These are phyloP conservation scores for Ceratocystis ficicola DNA, from an alignment of 2,329 filamentous ascomycete species.

Conservation along the genomic window DNA sequence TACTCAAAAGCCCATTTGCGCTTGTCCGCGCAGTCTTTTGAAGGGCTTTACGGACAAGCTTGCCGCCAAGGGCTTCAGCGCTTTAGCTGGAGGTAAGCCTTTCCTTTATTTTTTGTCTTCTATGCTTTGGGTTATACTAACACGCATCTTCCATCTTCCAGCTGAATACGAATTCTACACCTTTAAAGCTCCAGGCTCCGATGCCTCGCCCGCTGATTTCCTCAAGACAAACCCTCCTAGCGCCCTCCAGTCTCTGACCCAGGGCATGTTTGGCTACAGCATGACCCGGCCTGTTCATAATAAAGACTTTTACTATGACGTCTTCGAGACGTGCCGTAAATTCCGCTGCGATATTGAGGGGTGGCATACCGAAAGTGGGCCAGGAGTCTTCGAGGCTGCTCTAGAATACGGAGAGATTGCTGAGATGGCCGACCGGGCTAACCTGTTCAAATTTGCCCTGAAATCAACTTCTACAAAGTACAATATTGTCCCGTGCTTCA, in stretches of 20 bases:
- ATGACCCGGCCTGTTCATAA: conserved; percentile 78
- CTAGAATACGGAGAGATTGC: conserved; percentile 80
- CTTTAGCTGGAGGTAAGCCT: conserved; percentile 74
- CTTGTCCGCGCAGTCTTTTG: conserved; percentile 67
- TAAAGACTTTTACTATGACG: conserved; percentile 80
- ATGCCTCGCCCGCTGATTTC: conserved; percentile 59
- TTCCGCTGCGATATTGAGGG: conserved; percentile 79
- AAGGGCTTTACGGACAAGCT: conserved; percentile 56
- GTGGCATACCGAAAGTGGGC: conserved; percentile 91
- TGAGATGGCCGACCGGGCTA: conserved; percentile 83
- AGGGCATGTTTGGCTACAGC: conserved; percentile 94
- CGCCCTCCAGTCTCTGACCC: conserved; percentile 65
- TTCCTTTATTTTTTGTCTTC: background rate
- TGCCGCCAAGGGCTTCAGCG: conserved; percentile 55
- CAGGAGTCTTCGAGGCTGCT: conserved; percentile 89
- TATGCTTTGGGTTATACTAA: background rate
- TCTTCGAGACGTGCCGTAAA: conserved; percentile 66
- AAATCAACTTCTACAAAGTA: conserved; percentile 79
- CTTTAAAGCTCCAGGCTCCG: conserved; percentile 56
- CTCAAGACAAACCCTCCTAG: conserved; percentile 60
- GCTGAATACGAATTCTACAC: conserved; percentile 95
- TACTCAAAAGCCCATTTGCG: conserved; percentile 55
- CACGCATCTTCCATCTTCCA: conserved; percentile 30
- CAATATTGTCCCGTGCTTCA: conserved; percentile 93
- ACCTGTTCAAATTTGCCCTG: conserved; percentile 81